Evolutionary conservation across 140 eudicot species (phyloP).

Genomic region (Stevia rebaudiana): DNA sequence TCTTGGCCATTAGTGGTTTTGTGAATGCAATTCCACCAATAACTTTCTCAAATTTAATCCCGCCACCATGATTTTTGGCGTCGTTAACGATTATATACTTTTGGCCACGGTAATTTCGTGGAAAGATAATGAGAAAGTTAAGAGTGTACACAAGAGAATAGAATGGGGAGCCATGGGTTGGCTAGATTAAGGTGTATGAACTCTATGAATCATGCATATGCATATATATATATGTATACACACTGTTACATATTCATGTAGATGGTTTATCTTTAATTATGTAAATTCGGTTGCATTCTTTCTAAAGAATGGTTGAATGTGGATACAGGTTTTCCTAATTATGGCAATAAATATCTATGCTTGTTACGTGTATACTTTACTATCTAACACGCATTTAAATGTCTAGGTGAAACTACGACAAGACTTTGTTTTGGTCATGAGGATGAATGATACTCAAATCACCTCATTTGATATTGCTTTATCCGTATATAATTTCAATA

Average conservation of each 20-base stretch:
- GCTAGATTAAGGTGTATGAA: not conserved
- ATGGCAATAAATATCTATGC: not conserved
- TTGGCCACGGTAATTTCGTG: not conserved
- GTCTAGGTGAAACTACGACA: not conserved
- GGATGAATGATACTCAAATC: too few species aligned
- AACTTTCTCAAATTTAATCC: not conserved
- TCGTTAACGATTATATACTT: not conserved
- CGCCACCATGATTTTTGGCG: not conserved
- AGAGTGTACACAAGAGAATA: conserved; percentile 6
- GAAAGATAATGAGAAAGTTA: conserved; percentile 9
- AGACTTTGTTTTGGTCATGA: too few species aligned
- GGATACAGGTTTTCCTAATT: not conserved
- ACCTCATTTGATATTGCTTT: too few species aligned
- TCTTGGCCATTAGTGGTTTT: conserved; percentile 11
- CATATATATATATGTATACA: not conserved
- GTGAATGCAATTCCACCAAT: conserved; percentile 26
- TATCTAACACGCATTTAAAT: too few species aligned
- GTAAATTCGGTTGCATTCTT: not conserved
- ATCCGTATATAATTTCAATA: too few species aligned
- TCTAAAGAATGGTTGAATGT: not conserved
- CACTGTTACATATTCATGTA: not conserved
- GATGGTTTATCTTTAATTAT: not conserved
- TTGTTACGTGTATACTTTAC: too few species aligned
- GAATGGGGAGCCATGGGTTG: conserved; percentile 13
- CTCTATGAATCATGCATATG: not conserved